Conservation (phyloP, 495 filamentous ascomycete genomes). For the Podospora australis region DNA sequence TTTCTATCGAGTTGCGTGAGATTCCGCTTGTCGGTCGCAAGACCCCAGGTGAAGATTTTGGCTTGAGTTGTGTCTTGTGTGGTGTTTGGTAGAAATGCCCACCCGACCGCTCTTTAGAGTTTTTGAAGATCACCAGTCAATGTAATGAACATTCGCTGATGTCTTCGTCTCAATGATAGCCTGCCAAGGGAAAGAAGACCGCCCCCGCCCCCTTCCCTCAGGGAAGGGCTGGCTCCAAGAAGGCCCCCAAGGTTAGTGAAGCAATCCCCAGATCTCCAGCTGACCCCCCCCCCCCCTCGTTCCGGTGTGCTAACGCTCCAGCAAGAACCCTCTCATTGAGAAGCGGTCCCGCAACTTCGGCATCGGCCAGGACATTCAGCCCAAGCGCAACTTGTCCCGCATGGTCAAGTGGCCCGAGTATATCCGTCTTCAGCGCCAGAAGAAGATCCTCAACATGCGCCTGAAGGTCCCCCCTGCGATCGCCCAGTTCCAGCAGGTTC, state of each 20-base stretch:
- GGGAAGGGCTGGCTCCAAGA: constrained; percentile 89
- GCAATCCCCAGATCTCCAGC: not conserved
- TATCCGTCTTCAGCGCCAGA: constrained; percentile 98
- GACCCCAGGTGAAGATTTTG: constrained; percentile 66
- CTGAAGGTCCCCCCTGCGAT: constrained; percentile 98
- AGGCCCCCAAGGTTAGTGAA: constrained; percentile 80
- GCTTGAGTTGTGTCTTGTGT: constrained; percentile 67
- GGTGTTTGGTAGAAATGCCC: constrained; percentile 52
- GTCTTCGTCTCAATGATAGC: constrained; percentile 99
- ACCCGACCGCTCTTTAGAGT: constrained; percentile 80
- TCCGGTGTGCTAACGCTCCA: constrained; percentile 27
- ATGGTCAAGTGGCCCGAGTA: constrained; percentile 99
- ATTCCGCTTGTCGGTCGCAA: constrained; percentile 45
- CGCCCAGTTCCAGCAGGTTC: constrained; percentile 92
- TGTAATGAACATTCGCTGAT: constrained; percentile 82
- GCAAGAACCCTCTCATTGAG: constrained; percentile 98
- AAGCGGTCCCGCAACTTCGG: constrained; percentile 96
- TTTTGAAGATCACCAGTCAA: constrained; percentile 71
- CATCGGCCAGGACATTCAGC: constrained; percentile 96
- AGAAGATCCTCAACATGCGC: constrained; percentile 98
- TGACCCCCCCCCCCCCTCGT: not conserved
- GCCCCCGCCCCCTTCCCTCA: constrained; percentile 95
- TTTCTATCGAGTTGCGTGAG: constrained; percentile 33
- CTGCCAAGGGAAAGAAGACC: constrained; percentile 95
- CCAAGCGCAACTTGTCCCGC: constrained; percentile 91